phyloP scores from a whole-genome alignment of 129 eudicot genomes.

The sunflower (Helianthus annuus) region HanXRQr2.0-SUNRISE NC_035435.2:130301020-130301519 shows the following conservation, averaged over 20 bases:
- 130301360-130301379: slow-evolving; percentile 40
- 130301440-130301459: slow-evolving; percentile 53
- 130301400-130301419: slow-evolving; percentile 37
- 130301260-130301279: slow-evolving; percentile 60
- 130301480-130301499: too few species aligned
- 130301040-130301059: slow-evolving; percentile 68
- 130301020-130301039: slow-evolving; percentile 65
- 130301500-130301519: too few species aligned
- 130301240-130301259: slow-evolving; percentile 72
- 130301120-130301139: slow-evolving; percentile 39
- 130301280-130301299: slow-evolving; percentile 31
- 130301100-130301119: slow-evolving; percentile 62
- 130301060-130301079: slow-evolving; percentile 67
- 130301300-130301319: neutral
- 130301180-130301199: slow-evolving; percentile 63
- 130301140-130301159: slow-evolving; percentile 56
- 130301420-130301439: slow-evolving; percentile 51
- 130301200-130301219: slow-evolving; percentile 67
- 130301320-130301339: neutral
- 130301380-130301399: slow-evolving; percentile 61
- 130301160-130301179: slow-evolving; percentile 79
- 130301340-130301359: slow-evolving; percentile 6
- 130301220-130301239: slow-evolving; percentile 69
- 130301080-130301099: slow-evolving; percentile 69
- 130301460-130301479: too few species aligned